Evolutionary conservation across 2,329 filamentous ascomycete genomes (phyloP), one percentile per base, ranked within the genome.

Genomic region (Botrytis medusae): DNA sequence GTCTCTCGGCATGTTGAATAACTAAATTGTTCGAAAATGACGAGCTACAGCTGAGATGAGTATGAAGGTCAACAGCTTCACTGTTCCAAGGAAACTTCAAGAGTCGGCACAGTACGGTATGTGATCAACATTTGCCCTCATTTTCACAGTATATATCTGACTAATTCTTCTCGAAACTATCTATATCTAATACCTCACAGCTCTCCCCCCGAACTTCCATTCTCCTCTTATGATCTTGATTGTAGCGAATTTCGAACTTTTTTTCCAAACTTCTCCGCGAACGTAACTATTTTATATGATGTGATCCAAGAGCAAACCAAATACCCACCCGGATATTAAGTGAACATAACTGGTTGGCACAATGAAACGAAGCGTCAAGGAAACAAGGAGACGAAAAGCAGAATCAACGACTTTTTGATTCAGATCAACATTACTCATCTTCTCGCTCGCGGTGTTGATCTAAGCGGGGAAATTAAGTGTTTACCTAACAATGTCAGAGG

Each of bases 381-480:
- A 70, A 75, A 84, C 75, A 86, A 86, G 78, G 83, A 83, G n/a
- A 84, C 86, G 76, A 83, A 79, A 63, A 84, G 87, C 78, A 83
- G 78, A 54, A 81, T 89, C 8, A 85, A 85, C 37, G 90, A 91
- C 79, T 92, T 91, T 77, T 86, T 88, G 78, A 81, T 91, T 72
- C 82, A 81, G n/a, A 81, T 91, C 74, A 88, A 90, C 71, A 82
- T 92, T 76, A 89, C 88, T 1, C 85, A 87, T 5, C 86, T 89
- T 60, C 84, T 91, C 20, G 87, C 48, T 51, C 48, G 48, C 5
- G 22, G 12, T n/a, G 6, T 51, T 25, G 25, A 10, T n/a, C 1
- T n/a, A 25, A 51, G n/a, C 48, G 5, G 48, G 12, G 48, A n/a
- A n/a, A n/a, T 14, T 51, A 4, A 51, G 48, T 51, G 12, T 14